Conservation (phyloP, 169 alveolate species). For the Plasmodium billcollinsi region DNA sequence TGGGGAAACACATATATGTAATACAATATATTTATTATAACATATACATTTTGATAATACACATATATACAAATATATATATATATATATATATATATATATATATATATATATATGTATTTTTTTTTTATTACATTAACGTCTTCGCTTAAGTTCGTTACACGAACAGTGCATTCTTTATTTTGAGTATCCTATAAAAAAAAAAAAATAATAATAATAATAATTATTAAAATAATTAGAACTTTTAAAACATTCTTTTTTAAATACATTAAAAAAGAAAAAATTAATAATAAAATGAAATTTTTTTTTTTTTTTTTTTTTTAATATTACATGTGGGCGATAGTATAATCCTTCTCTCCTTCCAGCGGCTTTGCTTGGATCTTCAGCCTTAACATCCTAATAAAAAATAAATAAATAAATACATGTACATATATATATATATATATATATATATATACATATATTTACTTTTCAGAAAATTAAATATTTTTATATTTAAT, state of each 20-base stretch:
- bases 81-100: too few species aligned
- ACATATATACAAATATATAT: background rate
- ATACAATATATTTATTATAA: background rate
- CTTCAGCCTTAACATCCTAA: conserved; percentile 77
- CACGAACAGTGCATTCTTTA: conserved; percentile 92
- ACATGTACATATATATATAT: conserved; percentile 52
- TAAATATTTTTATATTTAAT: background rate
- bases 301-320: background rate
- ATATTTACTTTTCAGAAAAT: background rate
- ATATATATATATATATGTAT: background rate
- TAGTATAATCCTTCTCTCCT: conserved; percentile 45
- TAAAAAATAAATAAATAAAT: conserved; percentile 60
- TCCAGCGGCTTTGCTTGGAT: conserved; percentile 25
- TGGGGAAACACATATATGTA: background rate
- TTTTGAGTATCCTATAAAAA: conserved; percentile 71
- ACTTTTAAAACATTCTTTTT: too few species aligned
- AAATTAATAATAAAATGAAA: background rate
- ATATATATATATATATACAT: conserved; percentile 5
- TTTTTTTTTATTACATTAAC: conserved; percentile 71
- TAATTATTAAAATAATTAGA: conserved; percentile 10
- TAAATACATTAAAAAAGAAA: background rate
- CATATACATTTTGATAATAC: background rate
- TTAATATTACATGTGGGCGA: conserved; percentile 60
- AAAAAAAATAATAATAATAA: conserved; percentile 51
- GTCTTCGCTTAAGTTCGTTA: conserved; percentile 92